phyloP scores from a whole-genome alignment of 352 stramenopile genomes.

The Peronospora belbahrii region DNA sequence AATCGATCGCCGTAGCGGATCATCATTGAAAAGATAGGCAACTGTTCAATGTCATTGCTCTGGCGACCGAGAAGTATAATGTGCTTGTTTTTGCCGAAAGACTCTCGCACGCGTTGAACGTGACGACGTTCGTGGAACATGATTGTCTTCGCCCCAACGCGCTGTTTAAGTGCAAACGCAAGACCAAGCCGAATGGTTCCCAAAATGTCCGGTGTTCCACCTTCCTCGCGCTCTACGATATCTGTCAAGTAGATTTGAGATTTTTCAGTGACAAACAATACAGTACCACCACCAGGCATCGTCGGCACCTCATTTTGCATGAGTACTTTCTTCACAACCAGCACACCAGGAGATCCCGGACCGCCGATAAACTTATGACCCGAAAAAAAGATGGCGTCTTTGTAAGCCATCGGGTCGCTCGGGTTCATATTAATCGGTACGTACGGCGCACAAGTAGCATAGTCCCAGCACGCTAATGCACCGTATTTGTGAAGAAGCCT shows the following conservation, averaged over 20 bases:
- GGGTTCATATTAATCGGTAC: constrained; percentile 95
- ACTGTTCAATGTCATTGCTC: constrained; percentile 26
- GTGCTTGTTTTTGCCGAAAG: constrained; percentile 39
- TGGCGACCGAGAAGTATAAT: constrained; percentile 85
- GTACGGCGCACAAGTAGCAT: constrained; percentile 92
- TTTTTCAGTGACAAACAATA: constrained; percentile 52
- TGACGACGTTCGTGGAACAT: constrained; percentile 38
- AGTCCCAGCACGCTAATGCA: constrained; percentile 93
- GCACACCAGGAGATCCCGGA: constrained; percentile 86
- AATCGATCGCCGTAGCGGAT: constrained; percentile 87
- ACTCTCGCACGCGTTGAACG: constrained; percentile 30
- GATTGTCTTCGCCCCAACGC: constrained; percentile 47
- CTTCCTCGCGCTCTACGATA: constrained; percentile 87
- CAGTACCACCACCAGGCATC: constrained; percentile 40
- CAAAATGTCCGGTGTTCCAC: constrained; percentile 93
- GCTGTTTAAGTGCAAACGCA: constrained; percentile 87
- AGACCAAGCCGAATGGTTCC: constrained; percentile 91
- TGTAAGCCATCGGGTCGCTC: constrained; percentile 35
- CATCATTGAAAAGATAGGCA: constrained; percentile 94
- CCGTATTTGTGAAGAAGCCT: constrained; percentile 86
- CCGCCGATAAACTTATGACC: constrained; percentile 96
- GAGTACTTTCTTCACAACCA: constrained; percentile 92
- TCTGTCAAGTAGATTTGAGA: constrained; percentile 73
- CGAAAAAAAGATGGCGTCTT: constrained; percentile 94
- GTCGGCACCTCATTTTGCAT: constrained; percentile 54